These are phyloP conservation scores for Coemansia sp. DNA, from an alignment of 192 early-diverging fungal species.

Conservation along the genomic window DNA sequence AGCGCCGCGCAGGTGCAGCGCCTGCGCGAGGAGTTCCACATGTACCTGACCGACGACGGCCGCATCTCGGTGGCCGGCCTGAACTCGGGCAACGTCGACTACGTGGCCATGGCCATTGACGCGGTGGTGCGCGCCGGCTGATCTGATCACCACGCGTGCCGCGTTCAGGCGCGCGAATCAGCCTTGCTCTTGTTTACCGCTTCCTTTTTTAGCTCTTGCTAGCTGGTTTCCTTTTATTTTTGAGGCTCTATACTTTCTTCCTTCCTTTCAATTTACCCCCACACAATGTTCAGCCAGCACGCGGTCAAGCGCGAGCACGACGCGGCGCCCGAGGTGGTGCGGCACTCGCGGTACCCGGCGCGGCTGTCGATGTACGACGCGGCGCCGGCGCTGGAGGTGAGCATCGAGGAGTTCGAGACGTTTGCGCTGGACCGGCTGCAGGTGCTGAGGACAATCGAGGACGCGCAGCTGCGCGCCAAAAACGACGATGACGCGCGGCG, in stretches of 20 bases:
- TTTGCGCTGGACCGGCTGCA: slow-evolving; percentile 53
- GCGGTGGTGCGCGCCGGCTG: slow-evolving; percentile 74
- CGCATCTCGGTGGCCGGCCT: slow-evolving; percentile 95
- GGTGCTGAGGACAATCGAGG: slow-evolving; percentile 81
- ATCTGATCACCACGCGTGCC: slow-evolving; percentile 5
- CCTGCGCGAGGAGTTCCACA: slow-evolving; percentile 80
- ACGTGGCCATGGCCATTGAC: slow-evolving; percentile 88
- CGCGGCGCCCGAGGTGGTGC: slow-evolving; percentile 40
- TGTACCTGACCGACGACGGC: slow-evolving; percentile 93
- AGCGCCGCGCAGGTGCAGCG: slow-evolving; percentile 68
- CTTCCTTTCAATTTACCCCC: no score
- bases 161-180: no score
- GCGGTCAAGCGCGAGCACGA: slow-evolving; percentile 20
- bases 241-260: no score
- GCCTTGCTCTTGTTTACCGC: no score
- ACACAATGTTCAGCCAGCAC: slow-evolving; percentile 49
- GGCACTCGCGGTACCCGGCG: slow-evolving; percentile 43
- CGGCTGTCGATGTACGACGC: slow-evolving; percentile 38
- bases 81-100: slow-evolving; percentile 78
- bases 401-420: slow-evolving; percentile 51
- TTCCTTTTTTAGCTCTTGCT: no score
- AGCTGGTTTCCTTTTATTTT: no score
- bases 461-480: slow-evolving; percentile 68
- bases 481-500: slow-evolving; percentile 56
- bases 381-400: slow-evolving; percentile 47